Base-by-base conservation (phyloP, 108 stramenopile species). In the Licmophora abbreviata region DNA sequence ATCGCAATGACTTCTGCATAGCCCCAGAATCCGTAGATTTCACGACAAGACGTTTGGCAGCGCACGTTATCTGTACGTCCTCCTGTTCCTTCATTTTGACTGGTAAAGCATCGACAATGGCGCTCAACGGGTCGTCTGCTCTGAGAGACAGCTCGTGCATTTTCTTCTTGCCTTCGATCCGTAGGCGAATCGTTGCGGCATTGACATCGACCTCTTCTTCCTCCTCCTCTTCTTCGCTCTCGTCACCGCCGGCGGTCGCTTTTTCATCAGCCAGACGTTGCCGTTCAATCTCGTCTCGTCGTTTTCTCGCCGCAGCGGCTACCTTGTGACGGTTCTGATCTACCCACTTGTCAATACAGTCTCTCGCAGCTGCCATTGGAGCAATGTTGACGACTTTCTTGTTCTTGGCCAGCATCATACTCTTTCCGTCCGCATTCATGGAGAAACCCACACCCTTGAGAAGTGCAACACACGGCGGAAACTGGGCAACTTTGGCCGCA, bases 291-390 rank as follows among this genome's bases (percentile, higher is more conserved):
- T 84, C 79, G 54, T 87, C 90, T 51, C 76, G 56, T 23, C 76
- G 63, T 52, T 78, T 77, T 23, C 90, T 54, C 1, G 67, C 61
- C 3, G 81, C 81, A 1, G 76, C 66, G 7, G 80, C 82, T 55
- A 84, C 79, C 54, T 78, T 72, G 43, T 70, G 56, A 5, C 77
- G 63, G 63, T 83, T 90, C 21, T 59, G 58, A 42, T 83, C 74
- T 25, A 87, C 71, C 89, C 89, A 91, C 45, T 84, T 82, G 28
- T 87, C 89, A 36, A 91, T 85, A 36, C 52, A 61, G 57, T 91
- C 89, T 37, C 85, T 61, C 7, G 75, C 85, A 20, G 77, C 73
- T 0, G 71, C 73, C 29, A 91, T 63, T 3, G 83, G 85, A 25
- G 85, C 79, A 47, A 91, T 56, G 31, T 85, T 82, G n/a, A 85